Evolutionary conservation across 345 rosid species (phyloP).

Genomic region (Diplotaxis tenuifolia): DNA sequence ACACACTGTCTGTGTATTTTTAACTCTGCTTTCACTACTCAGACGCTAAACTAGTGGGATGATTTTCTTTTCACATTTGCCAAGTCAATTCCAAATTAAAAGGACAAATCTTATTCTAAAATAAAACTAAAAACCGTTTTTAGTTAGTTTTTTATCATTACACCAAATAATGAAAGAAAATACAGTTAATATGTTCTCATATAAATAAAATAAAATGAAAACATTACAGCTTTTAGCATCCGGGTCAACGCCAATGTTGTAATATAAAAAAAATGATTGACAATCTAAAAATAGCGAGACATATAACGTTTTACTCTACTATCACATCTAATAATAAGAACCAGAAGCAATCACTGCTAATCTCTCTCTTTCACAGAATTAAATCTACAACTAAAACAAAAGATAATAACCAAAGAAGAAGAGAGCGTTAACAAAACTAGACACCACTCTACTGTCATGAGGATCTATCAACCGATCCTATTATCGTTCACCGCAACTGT

Average conservation of each 20-base stretch:
- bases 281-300: slow-evolving; percentile 27
- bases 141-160: background rate
- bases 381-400: slow-evolving; percentile 10
- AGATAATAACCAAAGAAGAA: background rate
- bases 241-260: slow-evolving; percentile 25
- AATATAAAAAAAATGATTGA: background rate
- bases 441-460: slow-evolving; percentile 39
- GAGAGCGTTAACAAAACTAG: slow-evolving; percentile 12
- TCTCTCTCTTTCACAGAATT: slow-evolving; percentile 16
- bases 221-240: slow-evolving; percentile 3
- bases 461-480: slow-evolving; percentile 9
- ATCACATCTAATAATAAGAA: slow-evolving; percentile 20
- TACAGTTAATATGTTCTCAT: background rate
- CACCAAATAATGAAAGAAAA: slow-evolving; percentile 3
- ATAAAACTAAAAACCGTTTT: background rate
- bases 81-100: slow-evolving; percentile 22
- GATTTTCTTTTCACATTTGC: slow-evolving; percentile 21
- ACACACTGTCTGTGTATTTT: slow-evolving; percentile 18
- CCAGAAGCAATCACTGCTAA: slow-evolving; percentile 2
- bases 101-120: background rate
- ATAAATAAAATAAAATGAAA: background rate
- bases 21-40: background rate
- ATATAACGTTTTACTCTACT: slow-evolving; percentile 1
- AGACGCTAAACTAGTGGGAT: slow-evolving; percentile 21
- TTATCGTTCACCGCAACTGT: slow-evolving; percentile 21